These are phyloP conservation scores for Rhizopogon rudus DNA, from an alignment of 768 basidiomycete species.

Conservation along the genomic window DNA sequence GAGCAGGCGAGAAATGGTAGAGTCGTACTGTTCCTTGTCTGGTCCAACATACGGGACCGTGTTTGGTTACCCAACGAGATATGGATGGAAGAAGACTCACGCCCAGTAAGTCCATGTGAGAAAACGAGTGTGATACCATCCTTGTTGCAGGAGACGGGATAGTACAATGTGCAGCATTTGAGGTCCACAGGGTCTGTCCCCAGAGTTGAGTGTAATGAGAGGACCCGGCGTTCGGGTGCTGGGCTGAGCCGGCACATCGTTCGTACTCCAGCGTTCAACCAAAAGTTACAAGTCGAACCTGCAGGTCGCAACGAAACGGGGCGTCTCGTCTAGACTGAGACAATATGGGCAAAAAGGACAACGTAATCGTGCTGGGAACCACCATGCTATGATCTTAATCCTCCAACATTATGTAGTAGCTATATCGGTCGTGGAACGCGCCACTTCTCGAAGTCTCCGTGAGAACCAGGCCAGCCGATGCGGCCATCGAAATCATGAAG, in stretches of 20 bases:
- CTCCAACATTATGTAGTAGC: too few species aligned
- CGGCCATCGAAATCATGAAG: too few species aligned
- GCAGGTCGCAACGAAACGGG: too few species aligned
- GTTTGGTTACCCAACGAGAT: neutral
- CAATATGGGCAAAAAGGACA: too few species aligned
- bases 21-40: slow-evolving; percentile 28
- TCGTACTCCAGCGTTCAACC: neutral
- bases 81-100: slow-evolving; percentile 9
- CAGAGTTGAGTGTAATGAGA: slow-evolving; percentile 12
- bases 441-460: too few species aligned
- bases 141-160: slow-evolving; percentile 14
- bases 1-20: slow-evolving; percentile 14
- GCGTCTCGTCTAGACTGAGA: too few species aligned
- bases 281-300: too few species aligned
- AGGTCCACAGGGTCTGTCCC: slow-evolving; percentile 10
- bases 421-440: too few species aligned
- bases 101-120: slow-evolving; percentile 22
- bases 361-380: too few species aligned
- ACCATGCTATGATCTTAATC: too few species aligned
- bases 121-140: slow-evolving; percentile 21
- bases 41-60: neutral
- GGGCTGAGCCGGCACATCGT: neutral
- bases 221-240: slow-evolving; percentile 13
- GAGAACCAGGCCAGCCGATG: too few species aligned
- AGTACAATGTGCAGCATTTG: slow-evolving; percentile 19